Conservation (phyloP, 257 asterid genomes). For the Prunella vulgaris region DNA sequence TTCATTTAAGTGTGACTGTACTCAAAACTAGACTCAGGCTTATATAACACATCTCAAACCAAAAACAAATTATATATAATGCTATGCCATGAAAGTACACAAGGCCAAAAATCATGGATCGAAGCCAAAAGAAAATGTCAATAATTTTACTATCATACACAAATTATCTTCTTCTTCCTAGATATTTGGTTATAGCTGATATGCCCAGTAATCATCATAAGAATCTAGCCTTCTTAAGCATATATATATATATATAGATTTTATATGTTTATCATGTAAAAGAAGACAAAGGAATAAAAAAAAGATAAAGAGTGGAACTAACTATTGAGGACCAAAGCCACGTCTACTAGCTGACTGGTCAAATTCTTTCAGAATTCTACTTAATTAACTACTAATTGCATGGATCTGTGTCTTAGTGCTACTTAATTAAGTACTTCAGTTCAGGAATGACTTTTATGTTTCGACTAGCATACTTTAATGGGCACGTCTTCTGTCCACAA, state of each 20-base stretch:
- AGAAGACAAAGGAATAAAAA: background rate
- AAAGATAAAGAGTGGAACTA: background rate
- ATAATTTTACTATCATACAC: background rate
- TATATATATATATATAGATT: background rate
- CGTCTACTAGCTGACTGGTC: background rate
- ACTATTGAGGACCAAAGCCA: background rate
- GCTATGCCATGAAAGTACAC: background rate
- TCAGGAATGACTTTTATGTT: background rate
- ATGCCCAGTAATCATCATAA: background rate
- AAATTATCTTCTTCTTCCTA: background rate
- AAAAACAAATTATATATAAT: background rate
- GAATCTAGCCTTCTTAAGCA: background rate
- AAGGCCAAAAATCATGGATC: background rate
- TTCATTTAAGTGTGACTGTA: slow-evolving; percentile 3
- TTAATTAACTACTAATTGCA: background rate
- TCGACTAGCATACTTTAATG: background rate
- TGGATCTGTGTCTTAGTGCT: background rate
- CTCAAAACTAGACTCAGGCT: slow-evolving; percentile 5
- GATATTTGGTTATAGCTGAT: background rate
- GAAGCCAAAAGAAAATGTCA: background rate
- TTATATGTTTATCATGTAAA: background rate
- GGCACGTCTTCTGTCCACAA: background rate
- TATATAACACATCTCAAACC: background rate
- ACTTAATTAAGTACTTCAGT: too few relatives aligned
- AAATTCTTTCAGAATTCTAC: background rate